Evolutionary conservation across 2,329 filamentous ascomycete species (phyloP), one percentile per base, ranked within the genome.

Genomic region (Cladosporium sp.): DNA sequence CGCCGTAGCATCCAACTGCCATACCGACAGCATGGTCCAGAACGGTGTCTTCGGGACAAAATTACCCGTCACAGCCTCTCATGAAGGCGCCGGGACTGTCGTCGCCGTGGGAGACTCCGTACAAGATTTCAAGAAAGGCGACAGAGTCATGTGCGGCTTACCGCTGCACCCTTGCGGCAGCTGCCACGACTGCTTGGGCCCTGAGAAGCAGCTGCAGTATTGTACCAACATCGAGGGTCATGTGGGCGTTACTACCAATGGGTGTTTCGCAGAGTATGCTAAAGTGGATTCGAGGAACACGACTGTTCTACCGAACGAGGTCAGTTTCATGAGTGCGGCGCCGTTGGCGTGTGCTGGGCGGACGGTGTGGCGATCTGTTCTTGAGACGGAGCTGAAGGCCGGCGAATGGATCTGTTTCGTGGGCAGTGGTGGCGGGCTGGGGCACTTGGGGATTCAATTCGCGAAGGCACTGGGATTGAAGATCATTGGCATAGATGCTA

Each of bases 1-100:
- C 52, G 82, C 80, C 56, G 81, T 82, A 15, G 83, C 81, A 9
- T 83, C 81, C 1, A 78, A 84, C 65, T 86, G 83, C 72, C 83
- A 87, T 72, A 86, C 84, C 0, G 83, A 86, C 71, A 69, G 70
- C 60, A 83, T 85, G 79, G 81, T 84, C 3, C 63, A 65, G 6
- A 64, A 73, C 1, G 83, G 83, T 48, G 68, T 76, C 45, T 79
- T 85, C 66, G 69, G 66, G 6, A 75, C 76, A 0, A 56, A 68
- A 3, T 72, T 85, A 1, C 83, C 83, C 0, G 74, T 75, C 57
- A 84, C 76, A 8, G 80, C 74, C 6, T 85, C 80, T 0, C 82
- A 84, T 66, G 82, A 86, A 68, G 81, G 81, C 17, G 71, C 80
- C 15, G 82, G 82, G 17, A 82, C 81, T 17, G 75, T 85, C 51